These are phyloP conservation scores for Suillus placidus DNA, from an alignment of 768 basidiomycete genomes.

Conservation along the genomic window DNA sequence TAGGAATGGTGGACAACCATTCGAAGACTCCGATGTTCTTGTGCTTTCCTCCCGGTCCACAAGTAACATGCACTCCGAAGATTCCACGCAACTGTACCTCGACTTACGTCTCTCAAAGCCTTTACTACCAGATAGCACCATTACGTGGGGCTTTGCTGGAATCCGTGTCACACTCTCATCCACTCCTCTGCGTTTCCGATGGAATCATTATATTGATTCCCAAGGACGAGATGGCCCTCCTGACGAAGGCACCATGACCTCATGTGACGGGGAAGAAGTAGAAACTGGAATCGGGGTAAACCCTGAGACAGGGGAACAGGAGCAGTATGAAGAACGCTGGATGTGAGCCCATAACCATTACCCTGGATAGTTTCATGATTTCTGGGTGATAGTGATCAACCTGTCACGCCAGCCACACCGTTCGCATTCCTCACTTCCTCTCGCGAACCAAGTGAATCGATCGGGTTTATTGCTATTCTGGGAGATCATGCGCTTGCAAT, in stretches of 20 bases:
- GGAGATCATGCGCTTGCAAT: constrained; percentile 23
- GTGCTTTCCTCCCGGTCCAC: constrained; percentile 32
- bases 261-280: constrained; percentile 16
- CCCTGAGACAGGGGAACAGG: constrained; percentile 19
- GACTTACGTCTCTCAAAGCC: constrained; percentile 22
- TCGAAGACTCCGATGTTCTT: constrained; percentile 31
- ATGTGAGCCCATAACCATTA: constrained; percentile 15
- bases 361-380: background rate
- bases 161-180: constrained; percentile 15
- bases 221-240: constrained; percentile 14
- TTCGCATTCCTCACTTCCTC: constrained; percentile 24
- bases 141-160: constrained; percentile 22
- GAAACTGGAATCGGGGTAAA: constrained; percentile 19
- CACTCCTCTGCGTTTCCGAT: constrained; percentile 16
- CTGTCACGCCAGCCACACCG: constrained; percentile 8
- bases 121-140: background rate
- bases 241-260: constrained; percentile 19
- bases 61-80: constrained; percentile 16
- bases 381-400: constrained; percentile 12
- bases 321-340: constrained; percentile 25
- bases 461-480: constrained; percentile 21
- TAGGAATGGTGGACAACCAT: constrained; percentile 23
- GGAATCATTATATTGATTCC: constrained; percentile 22
- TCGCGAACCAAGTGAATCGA: constrained; percentile 14
- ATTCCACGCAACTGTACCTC: constrained; percentile 20